Evolutionary conservation across 345 rosid genomes (phyloP).

Genomic region (Bruguiera gymnorhiza): DNA sequence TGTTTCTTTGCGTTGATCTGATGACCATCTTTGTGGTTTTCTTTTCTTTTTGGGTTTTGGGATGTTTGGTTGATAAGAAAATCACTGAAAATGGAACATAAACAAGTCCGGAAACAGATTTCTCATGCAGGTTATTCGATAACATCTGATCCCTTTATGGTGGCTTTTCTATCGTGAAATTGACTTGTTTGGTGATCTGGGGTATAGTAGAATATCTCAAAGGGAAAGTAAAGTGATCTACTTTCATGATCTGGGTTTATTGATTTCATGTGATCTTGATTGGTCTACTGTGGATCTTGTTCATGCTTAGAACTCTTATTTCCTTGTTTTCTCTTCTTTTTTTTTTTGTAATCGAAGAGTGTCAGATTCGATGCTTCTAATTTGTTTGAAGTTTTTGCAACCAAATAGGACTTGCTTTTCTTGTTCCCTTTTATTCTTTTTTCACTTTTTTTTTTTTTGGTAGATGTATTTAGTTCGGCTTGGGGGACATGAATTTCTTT

Average conservation of each 20-base stretch:
- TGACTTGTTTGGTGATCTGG: too few species aligned
- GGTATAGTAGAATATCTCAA: too few species aligned
- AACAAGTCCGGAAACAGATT: not conserved
- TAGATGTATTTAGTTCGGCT: too few species aligned
- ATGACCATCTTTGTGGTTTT: conserved; percentile 8
- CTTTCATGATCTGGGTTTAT: not conserved
- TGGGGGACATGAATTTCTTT: too few species aligned
- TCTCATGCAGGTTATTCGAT: not conserved
- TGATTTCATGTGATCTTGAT: not conserved
- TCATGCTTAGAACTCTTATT: not conserved
- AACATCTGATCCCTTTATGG: not conserved
- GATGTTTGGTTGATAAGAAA: conserved; percentile 2
- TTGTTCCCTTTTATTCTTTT: too few species aligned
- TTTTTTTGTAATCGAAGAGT: not conserved
- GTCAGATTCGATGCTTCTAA: not conserved
- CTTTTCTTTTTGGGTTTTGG: not conserved
- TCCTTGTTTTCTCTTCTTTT: too few species aligned
- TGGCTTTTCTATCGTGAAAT: too few species aligned
- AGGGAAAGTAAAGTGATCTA: not conserved
- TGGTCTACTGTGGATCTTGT: conserved; percentile 2
- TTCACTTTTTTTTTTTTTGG: too few species aligned
- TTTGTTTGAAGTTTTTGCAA: not conserved
- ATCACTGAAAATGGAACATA: not conserved
- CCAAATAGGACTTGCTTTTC: too few species aligned
- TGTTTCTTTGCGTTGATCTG: conserved; percentile 6